Percentiles rank a stretch among this genome's conserved stretches.
These are phyloP conservation scores for Allium sativum DNA, from an alignment of 106 monocot species.

Conservation along the genomic window DNA sequence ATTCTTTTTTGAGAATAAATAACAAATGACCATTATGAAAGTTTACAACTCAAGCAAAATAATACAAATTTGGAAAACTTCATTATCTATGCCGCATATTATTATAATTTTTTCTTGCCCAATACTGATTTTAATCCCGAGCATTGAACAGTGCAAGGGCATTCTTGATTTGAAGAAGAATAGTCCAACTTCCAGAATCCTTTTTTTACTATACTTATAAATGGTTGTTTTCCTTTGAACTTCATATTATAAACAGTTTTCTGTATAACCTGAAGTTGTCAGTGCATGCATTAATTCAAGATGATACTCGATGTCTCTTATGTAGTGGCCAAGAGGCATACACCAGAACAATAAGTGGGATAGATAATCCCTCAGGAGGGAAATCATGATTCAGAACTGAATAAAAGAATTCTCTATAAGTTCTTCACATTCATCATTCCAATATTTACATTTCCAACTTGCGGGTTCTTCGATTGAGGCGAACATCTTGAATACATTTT, in stretches of 20 bases:
- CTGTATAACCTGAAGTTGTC: conserved; percentile 28
- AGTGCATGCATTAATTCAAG: conserved; percentile 71
- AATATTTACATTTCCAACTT: conserved; percentile 17
- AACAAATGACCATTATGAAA: too few species aligned
- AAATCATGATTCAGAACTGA: conserved; percentile 46
- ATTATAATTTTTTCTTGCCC: too few species aligned
- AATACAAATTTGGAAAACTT: too few species aligned
- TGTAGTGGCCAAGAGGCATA: conserved; percentile 83
- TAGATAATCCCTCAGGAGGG: conserved; percentile 46
- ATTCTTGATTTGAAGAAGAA: too few species aligned
- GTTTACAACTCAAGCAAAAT: too few species aligned
- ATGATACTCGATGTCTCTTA: conserved; percentile 75
- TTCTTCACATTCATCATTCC: conserved; percentile 40
- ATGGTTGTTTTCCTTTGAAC: background rate
- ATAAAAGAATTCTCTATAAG: conserved; percentile 42
- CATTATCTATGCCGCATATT: too few species aligned
- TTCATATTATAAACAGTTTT: conserved; percentile 3
- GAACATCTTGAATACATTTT: conserved; percentile 36
- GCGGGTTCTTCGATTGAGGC: conserved; percentile 25
- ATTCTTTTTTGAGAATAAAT: too few species aligned
- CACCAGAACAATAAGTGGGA: conserved; percentile 67
- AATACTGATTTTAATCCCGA: too few species aligned
- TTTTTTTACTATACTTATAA: too few species aligned
- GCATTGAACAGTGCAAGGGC: too few species aligned
- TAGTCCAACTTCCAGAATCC: too few species aligned